Conservation (phyloP, 371 early-diverging fungal species). For the Entomophthora muscae region DNA sequence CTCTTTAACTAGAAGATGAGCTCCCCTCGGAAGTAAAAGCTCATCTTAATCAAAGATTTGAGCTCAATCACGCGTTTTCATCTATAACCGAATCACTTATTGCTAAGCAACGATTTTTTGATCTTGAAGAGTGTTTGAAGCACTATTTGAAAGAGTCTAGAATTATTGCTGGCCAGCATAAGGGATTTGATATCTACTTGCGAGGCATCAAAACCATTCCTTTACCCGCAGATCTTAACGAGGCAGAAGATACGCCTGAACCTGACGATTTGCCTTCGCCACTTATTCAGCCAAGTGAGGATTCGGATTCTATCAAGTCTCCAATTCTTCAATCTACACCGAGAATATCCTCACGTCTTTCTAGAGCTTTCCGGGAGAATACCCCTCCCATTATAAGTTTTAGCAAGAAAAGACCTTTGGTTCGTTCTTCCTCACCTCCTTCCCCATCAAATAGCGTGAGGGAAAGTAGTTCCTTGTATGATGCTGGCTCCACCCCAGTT, state of each 20-base stretch:
- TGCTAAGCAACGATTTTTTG: not conserved
- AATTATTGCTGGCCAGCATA: not conserved
- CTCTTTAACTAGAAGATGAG: not conserved
- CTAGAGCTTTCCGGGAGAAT: not conserved
- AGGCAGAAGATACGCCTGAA: not conserved
- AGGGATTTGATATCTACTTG: not conserved
- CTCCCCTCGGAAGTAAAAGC: not conserved
- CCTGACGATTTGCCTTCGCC: not conserved
- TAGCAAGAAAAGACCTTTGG: too few relatives aligned
- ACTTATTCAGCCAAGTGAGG: not conserved
- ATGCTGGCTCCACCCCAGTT: too few relatives aligned
- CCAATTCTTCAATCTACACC: not conserved
- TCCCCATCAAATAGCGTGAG: too few relatives aligned
- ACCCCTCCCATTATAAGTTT: too few relatives aligned
- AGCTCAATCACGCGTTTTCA: not conserved
- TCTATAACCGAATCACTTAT: not conserved
- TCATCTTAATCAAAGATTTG: not conserved
- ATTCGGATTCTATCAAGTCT: not conserved
- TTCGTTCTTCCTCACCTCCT: too few relatives aligned
- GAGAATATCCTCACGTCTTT: not conserved
- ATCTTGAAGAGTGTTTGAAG: not conserved
- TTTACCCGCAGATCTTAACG: not conserved
- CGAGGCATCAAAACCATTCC: not conserved
- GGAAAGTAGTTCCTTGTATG: too few relatives aligned
- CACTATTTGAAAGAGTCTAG: not conserved